A percentile compares a stretch with the other conserved stretches of the same genome.
Evolutionary conservation across 495 filamentous ascomycete species (phyloP).

Genomic region (Clavariopsis aquatica): DNA sequence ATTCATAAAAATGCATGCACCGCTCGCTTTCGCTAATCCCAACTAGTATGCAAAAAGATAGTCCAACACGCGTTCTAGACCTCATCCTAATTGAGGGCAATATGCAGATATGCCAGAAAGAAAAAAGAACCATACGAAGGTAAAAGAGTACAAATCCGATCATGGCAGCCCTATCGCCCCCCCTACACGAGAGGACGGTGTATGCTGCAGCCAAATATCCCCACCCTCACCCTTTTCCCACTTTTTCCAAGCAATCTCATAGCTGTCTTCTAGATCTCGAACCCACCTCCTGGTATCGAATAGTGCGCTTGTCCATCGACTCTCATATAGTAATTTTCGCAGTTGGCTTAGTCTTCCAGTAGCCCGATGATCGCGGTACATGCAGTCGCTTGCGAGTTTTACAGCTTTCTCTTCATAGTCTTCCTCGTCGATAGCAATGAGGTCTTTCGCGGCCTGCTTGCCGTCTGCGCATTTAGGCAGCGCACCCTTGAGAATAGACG

Average conservation of each 20-base stretch:
- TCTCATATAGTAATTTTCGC: constrained; percentile 75
- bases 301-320: constrained; percentile 77
- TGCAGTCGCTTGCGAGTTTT: constrained; percentile 65
- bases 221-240: constrained; percentile 88
- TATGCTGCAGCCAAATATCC: constrained; percentile 68
- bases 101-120: no score
- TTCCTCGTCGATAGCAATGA: constrained; percentile 75
- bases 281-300: constrained; percentile 97
- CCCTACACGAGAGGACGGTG: background rate
- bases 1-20: no score
- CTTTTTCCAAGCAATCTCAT: constrained; percentile 80
- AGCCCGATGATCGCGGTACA: constrained; percentile 53
- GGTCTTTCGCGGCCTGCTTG: constrained; percentile 64
- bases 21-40: no score
- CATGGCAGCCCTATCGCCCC: background rate
- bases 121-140: no score
- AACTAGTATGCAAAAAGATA: no score
- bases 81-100: no score
- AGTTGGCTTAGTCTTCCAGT: constrained; percentile 70
- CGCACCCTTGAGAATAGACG: constrained; percentile 87
- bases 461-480: constrained; percentile 71
- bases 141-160: no score
- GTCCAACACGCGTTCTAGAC: no score
- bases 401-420: constrained; percentile 83
- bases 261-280: constrained; percentile 82